Evolutionary conservation across 192 early-diverging fungal species (phyloP).

Genomic region (Podila epigama): DNA sequence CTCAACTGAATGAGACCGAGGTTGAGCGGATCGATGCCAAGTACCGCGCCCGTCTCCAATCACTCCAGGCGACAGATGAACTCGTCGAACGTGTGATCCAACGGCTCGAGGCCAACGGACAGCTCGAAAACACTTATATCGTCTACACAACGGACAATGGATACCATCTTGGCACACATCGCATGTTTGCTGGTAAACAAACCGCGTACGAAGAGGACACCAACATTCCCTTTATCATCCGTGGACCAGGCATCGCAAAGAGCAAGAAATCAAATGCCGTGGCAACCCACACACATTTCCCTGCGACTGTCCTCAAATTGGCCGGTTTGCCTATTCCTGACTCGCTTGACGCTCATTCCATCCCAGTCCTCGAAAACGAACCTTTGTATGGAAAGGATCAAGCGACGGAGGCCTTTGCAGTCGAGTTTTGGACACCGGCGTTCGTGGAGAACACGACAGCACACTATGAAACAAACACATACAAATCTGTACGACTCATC

Average conservation of each 20-base stretch:
- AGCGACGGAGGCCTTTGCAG: slow-evolving; percentile 57
- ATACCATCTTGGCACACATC: slow-evolving; percentile 72
- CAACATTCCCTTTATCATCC: slow-evolving; percentile 66
- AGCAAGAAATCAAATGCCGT: slow-evolving; percentile 49
- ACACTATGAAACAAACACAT: slow-evolving; percentile 48
- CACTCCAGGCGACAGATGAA: slow-evolving; percentile 70
- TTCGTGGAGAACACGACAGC: slow-evolving; percentile 37
- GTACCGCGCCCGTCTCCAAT: slow-evolving; percentile 62
- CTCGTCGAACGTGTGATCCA: slow-evolving; percentile 62
- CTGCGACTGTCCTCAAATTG: slow-evolving; percentile 66
- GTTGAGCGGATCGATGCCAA: slow-evolving; percentile 54
- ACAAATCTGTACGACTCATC: slow-evolving; percentile 63
- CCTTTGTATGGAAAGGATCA: slow-evolving; percentile 51
- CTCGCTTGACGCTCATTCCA: slow-evolving; percentile 63
- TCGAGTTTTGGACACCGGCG: slow-evolving; percentile 57
- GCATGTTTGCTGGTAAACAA: slow-evolving; percentile 67
- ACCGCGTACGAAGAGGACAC: slow-evolving; percentile 71
- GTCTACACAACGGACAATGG: slow-evolving; percentile 75
- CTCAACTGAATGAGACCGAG: slow-evolving; percentile 45
- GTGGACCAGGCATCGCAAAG: slow-evolving; percentile 68
- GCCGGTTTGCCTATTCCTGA: slow-evolving; percentile 52
- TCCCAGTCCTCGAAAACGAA: slow-evolving; percentile 56
- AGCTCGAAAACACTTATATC: slow-evolving; percentile 67
- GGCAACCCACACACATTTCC: slow-evolving; percentile 65
- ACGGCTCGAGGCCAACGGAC: slow-evolving; percentile 53